phyloP scores from a whole-genome alignment of 768 basidiomycete species.

The Pilatotrama ljubarskyi region DNA sequence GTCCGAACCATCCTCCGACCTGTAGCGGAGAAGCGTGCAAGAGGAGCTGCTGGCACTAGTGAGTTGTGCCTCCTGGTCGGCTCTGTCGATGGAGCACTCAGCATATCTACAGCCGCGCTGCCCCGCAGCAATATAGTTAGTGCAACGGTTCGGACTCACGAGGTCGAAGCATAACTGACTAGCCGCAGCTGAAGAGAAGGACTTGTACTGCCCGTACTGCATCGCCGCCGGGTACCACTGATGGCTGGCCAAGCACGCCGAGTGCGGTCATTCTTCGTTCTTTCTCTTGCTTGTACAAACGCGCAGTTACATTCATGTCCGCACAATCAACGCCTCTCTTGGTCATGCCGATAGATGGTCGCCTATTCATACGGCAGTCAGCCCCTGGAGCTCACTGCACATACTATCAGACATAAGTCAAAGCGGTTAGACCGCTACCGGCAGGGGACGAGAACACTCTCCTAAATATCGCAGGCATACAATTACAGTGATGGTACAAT shows the following conservation, averaged over 20 bases:
- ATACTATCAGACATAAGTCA: no score
- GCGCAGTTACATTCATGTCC: not conserved
- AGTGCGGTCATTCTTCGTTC: no score
- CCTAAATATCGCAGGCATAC: no score
- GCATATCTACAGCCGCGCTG: conserved; percentile 22
- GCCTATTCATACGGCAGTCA: no score
- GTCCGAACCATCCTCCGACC: conserved; percentile 47
- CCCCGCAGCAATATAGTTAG: conserved; percentile 58
- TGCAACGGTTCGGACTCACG: conserved; percentile 1
- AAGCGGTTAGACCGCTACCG: no score
- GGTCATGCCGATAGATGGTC: no score
- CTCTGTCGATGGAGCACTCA: conserved; percentile 6
- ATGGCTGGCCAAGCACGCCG: not conserved
- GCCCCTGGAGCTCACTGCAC: no score
- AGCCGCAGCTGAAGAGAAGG: conserved; percentile 54
- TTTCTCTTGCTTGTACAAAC: not conserved
- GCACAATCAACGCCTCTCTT: no score
- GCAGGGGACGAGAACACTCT: no score
- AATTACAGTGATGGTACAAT: not conserved
- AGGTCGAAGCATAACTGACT: conserved; percentile 17
- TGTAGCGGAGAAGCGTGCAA: conserved; percentile 47
- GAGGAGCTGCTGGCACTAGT: conserved; percentile 53
- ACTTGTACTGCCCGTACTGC: conserved; percentile 60
- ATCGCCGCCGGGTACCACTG: conserved; percentile 13
- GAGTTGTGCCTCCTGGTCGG: conserved; percentile 11